A percentile compares a stretch with the other conserved stretches of the same genome.
phyloP scores from a whole-genome alignment of 2,329 filamentous ascomycete genomes.

The Sclerotinia trifoliorum region DNA sequence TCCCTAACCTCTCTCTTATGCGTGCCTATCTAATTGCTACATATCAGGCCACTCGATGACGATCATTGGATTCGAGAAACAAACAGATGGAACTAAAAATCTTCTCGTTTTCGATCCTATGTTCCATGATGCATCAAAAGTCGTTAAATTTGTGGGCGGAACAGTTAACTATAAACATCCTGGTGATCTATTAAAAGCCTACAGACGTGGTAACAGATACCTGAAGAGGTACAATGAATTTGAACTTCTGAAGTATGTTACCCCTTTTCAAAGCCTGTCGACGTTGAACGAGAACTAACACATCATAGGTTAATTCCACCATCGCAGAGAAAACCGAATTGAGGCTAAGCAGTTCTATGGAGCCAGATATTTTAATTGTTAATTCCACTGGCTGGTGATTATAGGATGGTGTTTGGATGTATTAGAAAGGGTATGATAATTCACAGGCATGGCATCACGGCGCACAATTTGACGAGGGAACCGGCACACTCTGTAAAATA shows the following conservation, averaged over 20 bases:
- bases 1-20: background rate
- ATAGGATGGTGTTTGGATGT: constrained; percentile 5
- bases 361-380: background rate
- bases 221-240: constrained; percentile 72
- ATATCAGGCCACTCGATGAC: constrained; percentile 79
- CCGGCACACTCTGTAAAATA: background rate
- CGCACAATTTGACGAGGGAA: background rate
- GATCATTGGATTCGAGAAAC: constrained; percentile 79
- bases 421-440: background rate
- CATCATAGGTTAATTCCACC: background rate
- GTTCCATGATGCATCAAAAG: constrained; percentile 65
- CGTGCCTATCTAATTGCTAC: constrained; percentile 15
- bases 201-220: constrained; percentile 68
- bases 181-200: constrained; percentile 62
- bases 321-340: constrained; percentile 5
- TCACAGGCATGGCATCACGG: constrained; percentile 5
- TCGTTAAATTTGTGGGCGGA: constrained; percentile 58
- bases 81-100: constrained; percentile 60
- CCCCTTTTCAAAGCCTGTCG: background rate
- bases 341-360: background rate
- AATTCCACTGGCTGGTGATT: background rate
- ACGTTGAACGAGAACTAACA: background rate
- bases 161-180: constrained; percentile 49
- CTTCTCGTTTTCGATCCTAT: constrained; percentile 88
- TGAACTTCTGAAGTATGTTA: constrained; percentile 65